These are phyloP conservation scores for Hymenoscyphus repandus DNA, from an alignment of 2,329 filamentous ascomycete genomes.

Conservation along the genomic window DNA sequence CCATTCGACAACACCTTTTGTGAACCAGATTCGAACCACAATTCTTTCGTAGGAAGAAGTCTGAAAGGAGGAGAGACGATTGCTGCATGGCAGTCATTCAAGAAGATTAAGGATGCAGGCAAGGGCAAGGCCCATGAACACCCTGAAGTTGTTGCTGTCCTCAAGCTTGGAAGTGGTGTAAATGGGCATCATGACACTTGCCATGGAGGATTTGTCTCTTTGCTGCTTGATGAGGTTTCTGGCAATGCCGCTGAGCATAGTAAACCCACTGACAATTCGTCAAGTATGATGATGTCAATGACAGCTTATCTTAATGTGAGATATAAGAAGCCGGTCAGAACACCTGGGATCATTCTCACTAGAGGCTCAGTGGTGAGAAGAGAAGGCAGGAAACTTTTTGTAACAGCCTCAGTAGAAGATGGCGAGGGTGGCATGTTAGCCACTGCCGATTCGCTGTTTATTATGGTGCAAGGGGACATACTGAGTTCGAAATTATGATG, in stretches of 20 bases:
- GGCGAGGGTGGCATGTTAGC: constrained; percentile 44
- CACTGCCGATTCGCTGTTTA: constrained; percentile 46
- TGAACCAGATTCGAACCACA: constrained; percentile 2
- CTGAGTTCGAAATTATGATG: constrained; percentile 13
- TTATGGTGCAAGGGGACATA: constrained; percentile 15
- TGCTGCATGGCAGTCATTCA: constrained; percentile 19
- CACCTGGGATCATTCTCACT: constrained; percentile 43
- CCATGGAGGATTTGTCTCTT: constrained; percentile 56
- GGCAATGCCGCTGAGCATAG: constrained; percentile 12
- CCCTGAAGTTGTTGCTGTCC: constrained; percentile 14
- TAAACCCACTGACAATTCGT: constrained; percentile 8
- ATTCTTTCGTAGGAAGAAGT: constrained; percentile 18
- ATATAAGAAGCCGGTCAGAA: constrained; percentile 48
- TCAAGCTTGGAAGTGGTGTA: constrained; percentile 43
- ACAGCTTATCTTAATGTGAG: constrained; percentile 51
- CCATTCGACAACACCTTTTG: constrained; percentile 12
- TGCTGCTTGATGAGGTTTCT: constrained; percentile 53
- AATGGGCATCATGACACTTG: constrained; percentile 49
- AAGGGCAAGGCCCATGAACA: not conserved
- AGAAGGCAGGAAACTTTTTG: constrained; percentile 50
- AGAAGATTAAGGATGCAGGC: constrained; percentile 3
- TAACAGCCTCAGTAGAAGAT: constrained; percentile 44
- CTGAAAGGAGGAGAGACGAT: constrained; percentile 20
- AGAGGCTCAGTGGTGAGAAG: constrained; percentile 39
- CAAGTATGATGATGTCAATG: constrained; percentile 24